Evolutionary conservation across 805 yeast genomes (phyloP).

Genomic region (Lipomyces starkeyi): DNA sequence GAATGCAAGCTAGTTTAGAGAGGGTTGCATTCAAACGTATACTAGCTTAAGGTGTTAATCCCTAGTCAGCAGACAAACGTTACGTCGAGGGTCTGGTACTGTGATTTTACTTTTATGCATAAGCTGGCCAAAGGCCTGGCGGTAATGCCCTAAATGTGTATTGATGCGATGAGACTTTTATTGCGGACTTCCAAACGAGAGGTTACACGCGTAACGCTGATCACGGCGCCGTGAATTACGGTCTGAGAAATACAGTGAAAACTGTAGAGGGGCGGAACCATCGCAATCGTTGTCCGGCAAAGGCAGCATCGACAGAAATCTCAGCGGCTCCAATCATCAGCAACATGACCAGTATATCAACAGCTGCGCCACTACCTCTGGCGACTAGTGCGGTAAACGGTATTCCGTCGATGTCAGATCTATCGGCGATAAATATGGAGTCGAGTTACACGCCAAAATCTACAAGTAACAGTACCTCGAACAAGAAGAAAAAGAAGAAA

Average conservation of each 20-base stretch:
- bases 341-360: conserved; percentile 19
- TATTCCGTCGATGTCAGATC: conserved; percentile 3
- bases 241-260: conserved; percentile 10
- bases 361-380: conserved; percentile 6
- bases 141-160: not conserved
- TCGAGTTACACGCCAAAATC: not conserved
- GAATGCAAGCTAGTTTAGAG: no score
- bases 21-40: no score
- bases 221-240: not conserved
- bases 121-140: not conserved
- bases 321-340: not conserved
- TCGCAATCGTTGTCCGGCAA: conserved; percentile 5
- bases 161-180: not conserved
- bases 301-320: not conserved
- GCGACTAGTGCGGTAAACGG: conserved; percentile 6
- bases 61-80: no score
- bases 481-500: conserved; percentile 38
- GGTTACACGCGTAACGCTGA: conserved; percentile 4
- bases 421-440: not conserved
- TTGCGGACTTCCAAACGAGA: not conserved
- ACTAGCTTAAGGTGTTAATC: no score
- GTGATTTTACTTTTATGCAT: not conserved
- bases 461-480: conserved; percentile 10
- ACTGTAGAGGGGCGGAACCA: not conserved
- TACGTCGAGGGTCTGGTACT: not conserved